Base-by-base conservation (phyloP, 1,139 yeast genomes). In the Suhomyces kunorum region DNA sequence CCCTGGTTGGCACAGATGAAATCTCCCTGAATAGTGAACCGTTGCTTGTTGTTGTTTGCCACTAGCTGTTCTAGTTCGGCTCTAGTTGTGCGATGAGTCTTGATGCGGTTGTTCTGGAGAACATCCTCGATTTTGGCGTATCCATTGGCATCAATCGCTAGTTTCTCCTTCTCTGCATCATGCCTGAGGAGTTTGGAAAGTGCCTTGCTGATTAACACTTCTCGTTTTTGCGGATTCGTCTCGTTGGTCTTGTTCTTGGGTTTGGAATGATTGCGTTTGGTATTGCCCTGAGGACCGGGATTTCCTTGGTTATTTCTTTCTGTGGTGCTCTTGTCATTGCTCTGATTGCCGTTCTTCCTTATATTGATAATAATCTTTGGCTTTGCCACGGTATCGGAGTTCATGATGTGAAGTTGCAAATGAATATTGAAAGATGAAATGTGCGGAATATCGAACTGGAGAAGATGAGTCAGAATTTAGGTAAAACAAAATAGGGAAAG, bases 1-100 rank as follows among this genome's bases (percentile, higher is more conserved):
- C 98, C 98, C 60, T 92, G 98, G 41, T 83, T 83, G 2, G 98
- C 98, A 56, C 97, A 80, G 11, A 92, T 84, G 11, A 45, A 47
- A 7, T 42, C 48, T 3, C 47, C 55, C 14, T 53, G 60, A 30
- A 78, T 54, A 16, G 70, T 64, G 61, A 82, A 92, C 44, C 98
- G 63, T 52, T 82, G 72, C 61, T 92, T 92, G 42, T 74, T 80
- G 53, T 90, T 86, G 11, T 61, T 68, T 1, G 59, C 71, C 1
- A 89, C 96, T 1, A 89, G 74, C 23, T 79, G 54, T 28, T 66
- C 56, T 2, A 92, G 58, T 46, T 87, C 95, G 13, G 72, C 78
- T 3, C 65, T 39, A 0, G 86, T 78, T 6, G 81, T 66, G 36
- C 71, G 67, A 43, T 71, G 62, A 14, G 81, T 68, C 53, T 81